Evolutionary conservation across 169 alveolate genomes (phyloP), one percentile per base, ranked within the genome.

Genomic region (Pseudocohnilembus persalinus): DNA sequence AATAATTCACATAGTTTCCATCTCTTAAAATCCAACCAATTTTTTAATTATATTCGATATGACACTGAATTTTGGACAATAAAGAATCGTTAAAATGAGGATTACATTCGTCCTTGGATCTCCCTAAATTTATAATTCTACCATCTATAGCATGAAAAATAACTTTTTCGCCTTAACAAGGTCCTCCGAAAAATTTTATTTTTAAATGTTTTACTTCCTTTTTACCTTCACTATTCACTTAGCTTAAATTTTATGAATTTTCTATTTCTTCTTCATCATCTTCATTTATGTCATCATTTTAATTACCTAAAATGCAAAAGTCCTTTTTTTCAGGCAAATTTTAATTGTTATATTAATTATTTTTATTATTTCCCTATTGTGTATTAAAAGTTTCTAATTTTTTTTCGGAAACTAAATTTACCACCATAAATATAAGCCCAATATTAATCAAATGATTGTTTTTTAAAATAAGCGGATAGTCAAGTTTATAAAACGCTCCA

Each of bases 391-490:
- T 32, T 78, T 29, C 33, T 76, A 80, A 30, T 34, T 72, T 77
- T 35, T 73, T 76, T 76, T 63, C 29, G 81, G 83, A 74, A 63
- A 89, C 83, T 16, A 92, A 78, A 75, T 89, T 91, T 29, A 94
- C 89, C 1, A 94, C 91, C 28, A 94, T 82, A 87, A 87, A 93
- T 28, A 92, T 83, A 76, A 92, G 94, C 33, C 97, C 97, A 83
- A 94, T 87, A 81, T 92, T 92, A 1, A 94, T 84, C 77, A 94
- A 84, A 74, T 74, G 90, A 85, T 93, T 91, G 32, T 93, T 95
- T 79, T 90, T 92, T 29, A 94, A 74, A 72, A 87, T 90, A 4
- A 90, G 65, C 24, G 93, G 88, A 68, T 77, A 76, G 28, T 91
- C 93, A 11, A 94, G 31, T 80, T 89, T 91, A 28, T 90, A 87